Evolutionary conservation across 345 rosid species (phyloP).

Genomic region (Citrus reticulata): DNA sequence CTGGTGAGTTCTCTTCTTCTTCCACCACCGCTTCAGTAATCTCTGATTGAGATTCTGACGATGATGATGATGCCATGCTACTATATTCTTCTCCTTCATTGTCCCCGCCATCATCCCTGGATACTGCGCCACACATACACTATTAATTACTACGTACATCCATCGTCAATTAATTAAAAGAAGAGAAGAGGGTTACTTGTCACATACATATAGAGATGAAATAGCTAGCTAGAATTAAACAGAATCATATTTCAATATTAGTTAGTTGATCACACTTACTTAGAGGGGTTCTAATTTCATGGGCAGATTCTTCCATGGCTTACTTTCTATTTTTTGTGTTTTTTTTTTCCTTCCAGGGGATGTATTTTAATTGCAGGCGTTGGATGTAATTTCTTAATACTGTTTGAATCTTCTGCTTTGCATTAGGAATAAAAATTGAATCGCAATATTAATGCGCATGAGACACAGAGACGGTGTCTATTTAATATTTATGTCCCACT

Average conservation of each 20-base stretch:
- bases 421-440: background rate
- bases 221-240: no score
- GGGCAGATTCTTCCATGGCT: conserved; percentile 35
- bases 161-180: no score
- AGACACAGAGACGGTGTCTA: background rate
- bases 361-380: no score
- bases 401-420: no score
- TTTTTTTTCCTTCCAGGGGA: background rate
- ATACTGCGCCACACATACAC: conserved; percentile 15
- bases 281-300: conserved; percentile 41
- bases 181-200: background rate
- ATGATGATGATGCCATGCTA: conserved; percentile 21
- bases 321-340: background rate
- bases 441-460: background rate
- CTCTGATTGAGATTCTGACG: conserved; percentile 15
- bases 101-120: background rate
- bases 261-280: conserved; percentile 20
- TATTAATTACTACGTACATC: no score
- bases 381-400: no score
- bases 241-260: no score
- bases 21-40: background rate
- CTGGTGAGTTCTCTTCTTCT: conserved; percentile 76
- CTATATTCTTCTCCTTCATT: conserved; percentile 7
- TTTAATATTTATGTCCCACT: background rate
- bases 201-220: no score